Conservation (phyloP, 2,329 filamentous ascomycete species). For the Colletotrichum scovillei region DNA sequence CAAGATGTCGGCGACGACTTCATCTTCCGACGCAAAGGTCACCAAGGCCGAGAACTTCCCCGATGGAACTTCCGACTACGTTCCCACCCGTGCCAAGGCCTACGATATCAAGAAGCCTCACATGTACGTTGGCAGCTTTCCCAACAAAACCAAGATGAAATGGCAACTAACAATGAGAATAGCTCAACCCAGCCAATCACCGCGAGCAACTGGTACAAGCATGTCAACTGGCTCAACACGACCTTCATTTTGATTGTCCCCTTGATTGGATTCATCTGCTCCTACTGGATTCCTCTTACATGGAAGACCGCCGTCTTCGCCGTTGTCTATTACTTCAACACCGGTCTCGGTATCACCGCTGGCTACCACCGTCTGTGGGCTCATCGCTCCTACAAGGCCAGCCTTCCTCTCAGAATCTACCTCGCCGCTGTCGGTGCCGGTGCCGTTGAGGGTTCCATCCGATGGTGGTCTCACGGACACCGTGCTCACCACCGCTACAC, state of each 20-base stretch:
- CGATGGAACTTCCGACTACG: slow-evolving; percentile 68
- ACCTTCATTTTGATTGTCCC: slow-evolving; percentile 84
- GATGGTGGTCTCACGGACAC: slow-evolving; percentile 91
- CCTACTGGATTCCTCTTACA: slow-evolving; percentile 82
- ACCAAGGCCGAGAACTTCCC: slow-evolving; percentile 54
- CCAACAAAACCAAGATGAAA: neutral
- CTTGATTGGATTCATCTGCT: slow-evolving; percentile 75
- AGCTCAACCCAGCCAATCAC: slow-evolving; percentile 82
- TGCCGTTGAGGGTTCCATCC: slow-evolving; percentile 85
- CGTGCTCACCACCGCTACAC: slow-evolving; percentile 92
- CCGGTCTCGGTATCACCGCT: slow-evolving; percentile 82
- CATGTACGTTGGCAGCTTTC: slow-evolving; percentile 56
- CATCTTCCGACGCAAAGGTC: slow-evolving; percentile 53
- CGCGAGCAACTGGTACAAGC: slow-evolving; percentile 86
- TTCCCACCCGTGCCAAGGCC: slow-evolving; percentile 60
- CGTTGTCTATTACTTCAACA: slow-evolving; percentile 85
- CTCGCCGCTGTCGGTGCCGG: slow-evolving; percentile 84
- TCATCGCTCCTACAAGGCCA: slow-evolving; percentile 85
- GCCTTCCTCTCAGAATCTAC: slow-evolving; percentile 81
- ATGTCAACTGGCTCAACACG: slow-evolving; percentile 94
- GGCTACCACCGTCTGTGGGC: slow-evolving; percentile 82
- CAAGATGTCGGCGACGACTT: slow-evolving; percentile 36
- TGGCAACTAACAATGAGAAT: neutral
- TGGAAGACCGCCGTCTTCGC: slow-evolving; percentile 79
- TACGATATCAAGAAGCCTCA: slow-evolving; percentile 78